Evolutionary conservation across 208 protist species (phyloP).

Genomic region (Sergeia podlipaevii): DNA sequence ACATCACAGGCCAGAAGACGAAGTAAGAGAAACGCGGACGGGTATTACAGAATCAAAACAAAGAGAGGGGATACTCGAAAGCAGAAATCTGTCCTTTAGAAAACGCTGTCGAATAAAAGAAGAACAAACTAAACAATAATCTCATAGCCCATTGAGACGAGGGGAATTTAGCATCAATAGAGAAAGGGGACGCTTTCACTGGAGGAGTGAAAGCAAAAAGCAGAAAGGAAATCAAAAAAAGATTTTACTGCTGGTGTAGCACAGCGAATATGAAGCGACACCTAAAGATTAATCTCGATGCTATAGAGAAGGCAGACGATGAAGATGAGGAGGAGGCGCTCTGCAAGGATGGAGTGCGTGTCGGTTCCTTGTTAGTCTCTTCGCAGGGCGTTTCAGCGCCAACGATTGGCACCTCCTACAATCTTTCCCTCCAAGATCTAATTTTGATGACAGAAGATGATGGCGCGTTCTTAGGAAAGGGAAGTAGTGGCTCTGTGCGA

Average conservation of each 20-base stretch:
- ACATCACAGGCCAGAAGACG: too few relatives aligned
- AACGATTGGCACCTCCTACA: constrained; percentile 37
- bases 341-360: constrained; percentile 51
- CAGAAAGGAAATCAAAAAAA: too few relatives aligned
- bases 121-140: too few relatives aligned
- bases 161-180: too few relatives aligned
- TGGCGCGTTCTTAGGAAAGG: constrained; percentile 65
- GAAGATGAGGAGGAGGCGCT: constrained; percentile 25
- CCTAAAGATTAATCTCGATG: constrained; percentile 82
- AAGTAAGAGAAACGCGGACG: too few relatives aligned
- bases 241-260: neutral
- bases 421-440: constrained; percentile 75
- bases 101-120: too few relatives aligned
- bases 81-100: too few relatives aligned
- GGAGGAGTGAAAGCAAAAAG: too few relatives aligned
- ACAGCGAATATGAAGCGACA: constrained; percentile 1
- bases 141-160: too few relatives aligned
- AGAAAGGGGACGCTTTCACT: neutral
- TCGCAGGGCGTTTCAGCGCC: constrained; percentile 62
- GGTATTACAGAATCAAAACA: too few relatives aligned
- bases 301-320: constrained; percentile 34
- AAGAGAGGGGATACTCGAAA: too few relatives aligned
- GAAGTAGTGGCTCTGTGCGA: constrained; percentile 82
- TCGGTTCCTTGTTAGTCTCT: constrained; percentile 76
- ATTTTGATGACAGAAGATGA: constrained; percentile 37